Conservation (phyloP, 148 eudicot species). For the Rhododendron ovatum region DNA sequence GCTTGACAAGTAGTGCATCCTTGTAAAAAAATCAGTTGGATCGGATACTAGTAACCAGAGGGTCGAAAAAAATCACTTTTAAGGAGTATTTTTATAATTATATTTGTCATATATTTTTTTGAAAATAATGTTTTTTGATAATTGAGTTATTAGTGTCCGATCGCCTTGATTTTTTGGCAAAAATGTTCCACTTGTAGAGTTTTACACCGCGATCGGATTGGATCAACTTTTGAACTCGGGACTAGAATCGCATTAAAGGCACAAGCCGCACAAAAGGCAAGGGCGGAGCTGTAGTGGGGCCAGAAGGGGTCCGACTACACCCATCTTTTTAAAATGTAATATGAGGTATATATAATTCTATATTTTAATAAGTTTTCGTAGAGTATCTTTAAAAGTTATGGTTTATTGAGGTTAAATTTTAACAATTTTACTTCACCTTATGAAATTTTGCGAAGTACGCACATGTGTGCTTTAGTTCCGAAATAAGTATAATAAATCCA, state of each 20-base stretch:
- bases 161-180: neutral
- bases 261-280: too few relatives aligned
- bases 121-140: too few relatives aligned
- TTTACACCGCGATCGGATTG: neutral
- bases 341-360: too few relatives aligned
- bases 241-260: too few relatives aligned
- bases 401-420: too few relatives aligned
- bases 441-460: neutral
- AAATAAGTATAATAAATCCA: neutral
- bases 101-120: neutral
- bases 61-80: neutral
- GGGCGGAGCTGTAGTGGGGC: too few relatives aligned
- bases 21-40: neutral
- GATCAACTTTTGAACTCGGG: neutral
- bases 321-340: too few relatives aligned
- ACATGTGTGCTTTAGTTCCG: neutral
- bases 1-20: neutral
- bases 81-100: neutral
- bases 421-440: neutral
- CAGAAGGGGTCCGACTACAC: too few relatives aligned
- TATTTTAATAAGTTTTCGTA: too few relatives aligned
- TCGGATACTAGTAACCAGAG: neutral
- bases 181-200: neutral
- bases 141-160: neutral
- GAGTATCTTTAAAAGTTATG: too few relatives aligned